Conservation (phyloP, 257 asterid species). For the Sherardia arvensis region DNA sequence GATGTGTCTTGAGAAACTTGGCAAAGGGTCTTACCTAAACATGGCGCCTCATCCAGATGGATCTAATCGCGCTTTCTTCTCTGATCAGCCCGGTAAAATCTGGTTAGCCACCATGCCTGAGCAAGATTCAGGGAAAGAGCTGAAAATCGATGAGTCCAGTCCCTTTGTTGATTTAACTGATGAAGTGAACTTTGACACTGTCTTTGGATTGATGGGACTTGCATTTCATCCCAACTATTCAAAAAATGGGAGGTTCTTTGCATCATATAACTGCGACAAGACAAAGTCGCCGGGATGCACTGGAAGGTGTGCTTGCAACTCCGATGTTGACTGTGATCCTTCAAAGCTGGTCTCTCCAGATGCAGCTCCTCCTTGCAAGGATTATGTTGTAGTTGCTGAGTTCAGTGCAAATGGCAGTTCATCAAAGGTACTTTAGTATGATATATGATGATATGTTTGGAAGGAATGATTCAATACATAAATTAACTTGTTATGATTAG, state of each 20-base stretch:
- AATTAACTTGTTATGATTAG: not conserved
- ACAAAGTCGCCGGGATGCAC: constrained; percentile 53
- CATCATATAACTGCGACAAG: constrained; percentile 79
- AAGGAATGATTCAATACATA: not conserved
- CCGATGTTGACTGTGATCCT: constrained; percentile 81
- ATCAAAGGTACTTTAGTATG: constrained; percentile 32
- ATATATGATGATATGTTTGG: not conserved
- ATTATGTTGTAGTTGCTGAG: constrained; percentile 64
- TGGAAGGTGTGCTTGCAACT: constrained; percentile 84
- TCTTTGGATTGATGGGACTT: constrained; percentile 90
- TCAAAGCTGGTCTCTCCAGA: constrained; percentile 46
- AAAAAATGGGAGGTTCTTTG: constrained; percentile 79
- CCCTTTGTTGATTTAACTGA: constrained; percentile 86
- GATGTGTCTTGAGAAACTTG: constrained; percentile 73
- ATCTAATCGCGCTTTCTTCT: constrained; percentile 72
- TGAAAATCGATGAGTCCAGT: constrained; percentile 60
- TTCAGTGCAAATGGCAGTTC: constrained; percentile 71
- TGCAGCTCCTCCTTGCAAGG: constrained; percentile 50
- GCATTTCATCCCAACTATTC: constrained; percentile 82
- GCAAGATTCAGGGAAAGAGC: constrained; percentile 59
- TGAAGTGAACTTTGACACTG: constrained; percentile 53
- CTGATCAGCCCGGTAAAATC: constrained; percentile 66
- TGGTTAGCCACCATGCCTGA: constrained; percentile 80
- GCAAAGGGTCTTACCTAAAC: constrained; percentile 58
- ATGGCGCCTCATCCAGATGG: constrained; percentile 96